These are phyloP conservation scores for Macrocystidia cucumis DNA, from an alignment of 1,284 basidiomycete species.

Conservation along the genomic window DNA sequence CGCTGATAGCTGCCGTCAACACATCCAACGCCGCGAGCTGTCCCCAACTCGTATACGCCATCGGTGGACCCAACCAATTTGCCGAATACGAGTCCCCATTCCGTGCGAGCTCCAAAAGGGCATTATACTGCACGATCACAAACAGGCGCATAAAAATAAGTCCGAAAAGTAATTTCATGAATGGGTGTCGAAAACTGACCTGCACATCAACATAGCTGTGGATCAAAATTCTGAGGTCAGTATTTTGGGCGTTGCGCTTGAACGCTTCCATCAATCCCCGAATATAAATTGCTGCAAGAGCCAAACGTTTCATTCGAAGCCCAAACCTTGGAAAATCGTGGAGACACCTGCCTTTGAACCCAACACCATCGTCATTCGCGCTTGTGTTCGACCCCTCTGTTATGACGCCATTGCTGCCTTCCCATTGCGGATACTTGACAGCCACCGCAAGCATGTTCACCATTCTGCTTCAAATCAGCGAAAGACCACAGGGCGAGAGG, in stretches of 20 bases:
- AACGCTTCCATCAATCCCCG: slow-evolving; percentile 39
- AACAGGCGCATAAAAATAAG: neutral
- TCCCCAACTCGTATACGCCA: slow-evolving; percentile 38
- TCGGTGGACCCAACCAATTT: slow-evolving; percentile 34
- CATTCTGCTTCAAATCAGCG: slow-evolving; percentile 22
- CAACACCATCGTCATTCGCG: slow-evolving; percentile 35
- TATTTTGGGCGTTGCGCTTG: slow-evolving; percentile 25
- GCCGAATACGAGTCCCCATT: slow-evolving; percentile 34
- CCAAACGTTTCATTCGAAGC: neutral
- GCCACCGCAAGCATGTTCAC: slow-evolving; percentile 26
- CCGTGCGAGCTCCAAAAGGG: slow-evolving; percentile 37
- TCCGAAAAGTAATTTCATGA: neutral
- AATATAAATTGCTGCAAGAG: slow-evolving; percentile 31
- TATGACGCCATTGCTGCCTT: slow-evolving; percentile 38
- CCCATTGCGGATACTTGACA: slow-evolving; percentile 34
- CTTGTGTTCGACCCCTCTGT: slow-evolving; percentile 34
- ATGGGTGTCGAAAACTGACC: slow-evolving; percentile 17
- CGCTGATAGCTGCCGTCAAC: slow-evolving; percentile 28
- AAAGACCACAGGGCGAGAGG: neutral
- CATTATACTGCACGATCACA: slow-evolving; percentile 29
- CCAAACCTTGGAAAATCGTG: neutral
- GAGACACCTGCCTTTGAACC: slow-evolving; percentile 35
- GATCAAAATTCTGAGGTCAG: slow-evolving; percentile 27
- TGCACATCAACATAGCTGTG: slow-evolving; percentile 42
- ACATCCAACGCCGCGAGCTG: slow-evolving; percentile 40